Evolutionary conservation across 148 eudicot species (phyloP).

Genomic region (Heliamphora exappendiculata): DNA sequence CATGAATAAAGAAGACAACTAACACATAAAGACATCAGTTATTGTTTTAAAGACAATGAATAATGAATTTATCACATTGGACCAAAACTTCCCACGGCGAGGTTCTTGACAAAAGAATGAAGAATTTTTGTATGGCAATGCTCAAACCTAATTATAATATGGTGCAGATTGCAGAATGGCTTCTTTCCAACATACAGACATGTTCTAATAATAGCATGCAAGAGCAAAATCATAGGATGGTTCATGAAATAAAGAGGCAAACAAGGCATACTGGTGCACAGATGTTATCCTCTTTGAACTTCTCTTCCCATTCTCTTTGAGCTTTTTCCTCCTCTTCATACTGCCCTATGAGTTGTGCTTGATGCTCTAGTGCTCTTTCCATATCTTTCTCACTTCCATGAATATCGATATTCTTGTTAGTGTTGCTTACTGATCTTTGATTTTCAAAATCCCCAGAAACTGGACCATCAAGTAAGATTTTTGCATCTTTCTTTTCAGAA

Average conservation of each 20-base stretch:
- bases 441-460: conserved; percentile 18
- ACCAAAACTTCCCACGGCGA: background rate
- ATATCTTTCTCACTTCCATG: conserved; percentile 36
- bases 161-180: background rate
- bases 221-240: background rate
- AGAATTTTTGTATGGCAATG: background rate
- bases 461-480: conserved; percentile 15
- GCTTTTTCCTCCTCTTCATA: conserved; percentile 79
- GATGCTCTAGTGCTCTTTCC: conserved; percentile 70
- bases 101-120: background rate
- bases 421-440: conserved; percentile 20
- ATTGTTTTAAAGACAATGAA: background rate
- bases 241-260: conserved; percentile 7
- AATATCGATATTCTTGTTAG: conserved; percentile 14
- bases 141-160: background rate
- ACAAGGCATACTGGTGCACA: conserved; percentile 41
- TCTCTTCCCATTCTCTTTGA: conserved; percentile 93
- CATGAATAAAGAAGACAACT: background rate
- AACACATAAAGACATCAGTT: background rate
- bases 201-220: background rate
- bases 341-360: conserved; percentile 58
- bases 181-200: background rate
- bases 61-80: background rate
- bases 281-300: conserved; percentile 48
- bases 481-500: conserved; percentile 18